A percentile compares a stretch with the other conserved stretches of the same genome.
Conservation (phyloP, 2,329 filamentous ascomycete species). For the Fusarium sp. region DNA sequence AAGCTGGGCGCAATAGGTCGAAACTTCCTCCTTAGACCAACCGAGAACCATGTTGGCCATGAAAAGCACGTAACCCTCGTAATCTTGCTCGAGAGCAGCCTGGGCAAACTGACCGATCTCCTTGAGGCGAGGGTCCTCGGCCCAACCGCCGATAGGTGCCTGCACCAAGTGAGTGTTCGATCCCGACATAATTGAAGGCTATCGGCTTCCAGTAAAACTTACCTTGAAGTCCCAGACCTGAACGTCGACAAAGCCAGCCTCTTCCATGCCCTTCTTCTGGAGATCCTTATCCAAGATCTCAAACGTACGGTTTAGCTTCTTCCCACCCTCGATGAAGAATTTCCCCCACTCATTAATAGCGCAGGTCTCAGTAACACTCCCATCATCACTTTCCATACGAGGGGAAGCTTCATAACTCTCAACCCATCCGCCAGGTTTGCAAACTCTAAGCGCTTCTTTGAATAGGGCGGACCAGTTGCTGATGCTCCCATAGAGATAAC, state of each 20-base stretch:
- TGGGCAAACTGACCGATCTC: conserved; percentile 45
- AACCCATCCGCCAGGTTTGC: not conserved
- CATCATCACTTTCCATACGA: not conserved
- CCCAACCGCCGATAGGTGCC: conserved; percentile 39
- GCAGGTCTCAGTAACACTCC: rapidly evolving
- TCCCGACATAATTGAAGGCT: not conserved
- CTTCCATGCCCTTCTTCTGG: not conserved
- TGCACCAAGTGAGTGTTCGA: not conserved
- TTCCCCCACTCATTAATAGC: conserved; percentile 1
- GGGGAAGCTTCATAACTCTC: conserved; percentile 5
- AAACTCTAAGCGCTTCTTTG: not conserved
- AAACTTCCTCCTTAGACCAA: conserved; percentile 50
- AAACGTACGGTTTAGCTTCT: not conserved
- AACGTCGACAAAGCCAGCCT: not conserved
- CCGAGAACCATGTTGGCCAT: conserved; percentile 51
- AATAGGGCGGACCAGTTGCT: not conserved
- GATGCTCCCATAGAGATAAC: conserved; percentile 8
- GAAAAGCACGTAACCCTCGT: conserved; percentile 50
- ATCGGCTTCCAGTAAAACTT: not conserved
- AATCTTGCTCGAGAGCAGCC: conserved; percentile 51
- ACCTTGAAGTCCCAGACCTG: not conserved
- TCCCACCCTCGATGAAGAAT: not conserved
- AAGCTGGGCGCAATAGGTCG: conserved; percentile 50
- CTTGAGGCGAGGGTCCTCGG: conserved; percentile 17
- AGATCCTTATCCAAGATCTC: not conserved